Evolutionary conservation across 1,139 yeast species (phyloP).

Genomic region (Suhomyces bokatorum): DNA sequence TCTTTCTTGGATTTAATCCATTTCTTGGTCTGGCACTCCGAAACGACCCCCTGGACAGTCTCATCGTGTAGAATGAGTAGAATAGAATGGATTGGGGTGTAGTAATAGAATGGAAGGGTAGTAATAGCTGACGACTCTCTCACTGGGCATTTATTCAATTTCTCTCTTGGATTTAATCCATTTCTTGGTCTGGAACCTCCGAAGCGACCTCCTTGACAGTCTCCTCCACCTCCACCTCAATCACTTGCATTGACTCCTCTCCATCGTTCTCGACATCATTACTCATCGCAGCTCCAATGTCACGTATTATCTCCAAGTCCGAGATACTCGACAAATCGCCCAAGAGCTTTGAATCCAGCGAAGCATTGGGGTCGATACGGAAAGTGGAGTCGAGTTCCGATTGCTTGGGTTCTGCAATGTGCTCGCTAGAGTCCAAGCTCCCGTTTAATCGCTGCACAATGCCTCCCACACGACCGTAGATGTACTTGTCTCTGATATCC

Average conservation of each 20-base stretch:
- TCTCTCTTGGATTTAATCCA: too few species aligned
- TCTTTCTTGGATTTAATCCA: too few species aligned
- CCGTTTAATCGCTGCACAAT: slow-evolving; percentile 19
- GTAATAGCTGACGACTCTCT: too few species aligned
- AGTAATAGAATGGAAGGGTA: too few species aligned
- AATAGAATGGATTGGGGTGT: too few species aligned
- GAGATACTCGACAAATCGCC: slow-evolving; percentile 8
- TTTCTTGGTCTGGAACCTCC: too few species aligned
- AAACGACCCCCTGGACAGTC: not conserved
- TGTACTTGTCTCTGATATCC: slow-evolving; percentile 21
- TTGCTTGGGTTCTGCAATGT: not conserved
- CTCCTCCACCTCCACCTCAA: not conserved
- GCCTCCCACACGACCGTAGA: slow-evolving; percentile 20
- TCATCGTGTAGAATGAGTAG: too few species aligned
- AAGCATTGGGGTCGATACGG: slow-evolving; percentile 3
- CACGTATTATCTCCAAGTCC: slow-evolving; percentile 8
- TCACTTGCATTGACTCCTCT: not conserved
- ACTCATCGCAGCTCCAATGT: slow-evolving; percentile 5
- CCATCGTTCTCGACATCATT: not conserved
- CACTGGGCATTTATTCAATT: too few species aligned
- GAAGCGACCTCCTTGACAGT: not conserved
- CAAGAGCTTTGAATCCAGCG: slow-evolving; percentile 5
- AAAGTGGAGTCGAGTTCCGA: slow-evolving; percentile 6
- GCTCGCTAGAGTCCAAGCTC: not conserved
- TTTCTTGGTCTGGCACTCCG: too few species aligned